Evolutionary conservation across 768 basidiomycete species (phyloP).

Genomic region (Sarcodon aspratus): DNA sequence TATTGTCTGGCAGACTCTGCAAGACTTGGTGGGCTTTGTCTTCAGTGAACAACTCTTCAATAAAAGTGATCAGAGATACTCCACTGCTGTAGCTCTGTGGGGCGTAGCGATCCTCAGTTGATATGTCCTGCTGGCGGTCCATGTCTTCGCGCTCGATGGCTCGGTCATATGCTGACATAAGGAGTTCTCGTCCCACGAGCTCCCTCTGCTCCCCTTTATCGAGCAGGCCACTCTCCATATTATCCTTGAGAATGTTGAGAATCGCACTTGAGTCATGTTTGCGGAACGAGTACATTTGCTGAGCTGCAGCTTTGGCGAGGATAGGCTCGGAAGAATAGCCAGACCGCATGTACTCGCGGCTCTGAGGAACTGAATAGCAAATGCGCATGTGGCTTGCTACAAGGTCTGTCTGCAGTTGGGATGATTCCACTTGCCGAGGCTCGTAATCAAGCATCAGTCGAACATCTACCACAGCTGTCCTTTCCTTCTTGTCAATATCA

Average conservation of each 20-base stretch:
- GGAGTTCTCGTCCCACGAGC: conserved; percentile 12
- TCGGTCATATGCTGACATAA: conserved; percentile 13
- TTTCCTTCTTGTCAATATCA: background rate
- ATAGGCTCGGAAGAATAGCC: conserved; percentile 23
- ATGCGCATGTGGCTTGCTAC: conserved; percentile 18
- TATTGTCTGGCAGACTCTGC: conserved; percentile 12
- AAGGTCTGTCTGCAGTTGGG: background rate
- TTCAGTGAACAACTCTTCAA: conserved; percentile 10
- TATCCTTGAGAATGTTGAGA: conserved; percentile 1
- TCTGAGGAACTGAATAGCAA: conserved; percentile 13
- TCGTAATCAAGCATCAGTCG: conserved; percentile 9
- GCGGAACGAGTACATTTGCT: conserved; percentile 3
- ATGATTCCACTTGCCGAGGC: background rate
- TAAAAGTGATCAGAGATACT: conserved; percentile 11
- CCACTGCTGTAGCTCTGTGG: conserved; percentile 9
- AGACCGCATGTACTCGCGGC: conserved; percentile 14
- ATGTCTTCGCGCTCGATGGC: conserved; percentile 4
- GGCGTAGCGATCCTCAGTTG: too few species aligned
- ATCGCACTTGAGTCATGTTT: background rate
- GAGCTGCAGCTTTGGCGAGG: too few species aligned
- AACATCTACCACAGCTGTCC: conserved; percentile 4
- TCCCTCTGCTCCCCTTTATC: conserved; percentile 13
- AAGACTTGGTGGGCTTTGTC: conserved; percentile 8
- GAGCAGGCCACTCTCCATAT: conserved; percentile 6
- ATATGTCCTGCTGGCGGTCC: too few species aligned